Base-by-base conservation (phyloP, 345 rosid species). In the Limnanthes douglasii region DNA sequence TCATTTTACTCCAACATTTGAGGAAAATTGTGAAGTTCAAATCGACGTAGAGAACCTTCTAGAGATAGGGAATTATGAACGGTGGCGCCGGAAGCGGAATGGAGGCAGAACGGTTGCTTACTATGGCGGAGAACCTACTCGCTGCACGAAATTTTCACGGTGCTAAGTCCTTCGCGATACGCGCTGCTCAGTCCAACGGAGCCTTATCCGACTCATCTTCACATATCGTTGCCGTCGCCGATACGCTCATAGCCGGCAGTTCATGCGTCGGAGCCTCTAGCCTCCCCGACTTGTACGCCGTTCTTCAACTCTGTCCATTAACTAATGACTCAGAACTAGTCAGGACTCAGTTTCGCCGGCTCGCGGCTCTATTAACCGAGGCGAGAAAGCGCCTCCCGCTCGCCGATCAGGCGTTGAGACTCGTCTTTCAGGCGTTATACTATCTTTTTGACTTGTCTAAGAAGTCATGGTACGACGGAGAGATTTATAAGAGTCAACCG, bases 371-470 rank as follows among this genome's bases (percentile, higher is more conserved):
- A 11, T 59, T 88, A 29, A 70, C 65, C 40, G 86, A 95, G 1
- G 59, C 56, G 1, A 34, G 66, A 19, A 83, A 79, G 53, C 54
- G 60, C 21, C 60, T 83, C 28, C 65, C 82, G 0, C 83, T 56
- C 21, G 72, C 90, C 1, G 94, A 79, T 34, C 73, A 72, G 27
- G 93, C 92, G 11, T 70, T 65, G 43, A 41, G 50, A 45, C 62
- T 88, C 14, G 81, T 74, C 43, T 69, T 74, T 11, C 90, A 83
- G 31, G 95, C 97, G 0, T 88, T 95, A 95, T 50, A 58, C 21
- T 68, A 74, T 9, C 70, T 88, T 34, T 83, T 90, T 1, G 60
- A 70, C 43, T 69, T 90, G 3, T 30, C 68, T 15, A 72, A 60
- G 45, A 83, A 88, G 68, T 53, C 72, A 39, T 11, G 56, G 60